Base-by-base conservation (phyloP, 805 yeast genomes). In the Teunomyces atbi region DNA sequence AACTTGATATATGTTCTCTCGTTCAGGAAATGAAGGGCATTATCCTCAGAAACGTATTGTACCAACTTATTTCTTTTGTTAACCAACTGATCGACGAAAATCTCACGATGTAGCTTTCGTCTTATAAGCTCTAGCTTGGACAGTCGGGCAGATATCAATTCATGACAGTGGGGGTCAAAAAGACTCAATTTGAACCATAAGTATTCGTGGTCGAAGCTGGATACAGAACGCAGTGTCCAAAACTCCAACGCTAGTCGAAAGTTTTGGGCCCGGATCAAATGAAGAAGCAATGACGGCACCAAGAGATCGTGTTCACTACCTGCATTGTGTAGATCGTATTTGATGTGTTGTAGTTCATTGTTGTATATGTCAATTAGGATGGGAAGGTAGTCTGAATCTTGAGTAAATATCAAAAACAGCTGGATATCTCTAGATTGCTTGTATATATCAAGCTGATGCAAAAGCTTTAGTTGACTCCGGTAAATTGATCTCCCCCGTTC, bases 161-260 rank as follows among this genome's bases (percentile, higher is more conserved):
- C 33, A 26, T 39, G 42, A 16, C 33, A 26, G 6, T 5, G 8
- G 1, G 42, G 30, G 33, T 39, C 42, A 16, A 39, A 39, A 8
- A 39, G 42, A n/a, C 33, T 15, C 23, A 39, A 39, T n/a, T 39
- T 39, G 2, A 27, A 39, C 42, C 42, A 39, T 6, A 27, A 10
- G 20, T 26, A 27, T 15, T 39, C 42, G 21, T 23, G 33, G 32
- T 39, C 42, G 33, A 12, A 20, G 12, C 15, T 13, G 13, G 27
- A 21, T 5, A 20, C 15, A 3, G 10, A 13, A 15, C 18, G 28
- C 15, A 6, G 26, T 12, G 16, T 36, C 39, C 39, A 36, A 15
- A 36, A 36, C 11, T 36, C 26, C 39, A 20, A 26, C 11, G 39
- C 26, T 12, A 36, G 26, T n/a, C 39, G 39, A 21, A 19, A 36